These are phyloP conservation scores for Alopecurus myosuroides DNA, from an alignment of 176 grass and related monocot genomes.

Conservation along the genomic window DNA sequence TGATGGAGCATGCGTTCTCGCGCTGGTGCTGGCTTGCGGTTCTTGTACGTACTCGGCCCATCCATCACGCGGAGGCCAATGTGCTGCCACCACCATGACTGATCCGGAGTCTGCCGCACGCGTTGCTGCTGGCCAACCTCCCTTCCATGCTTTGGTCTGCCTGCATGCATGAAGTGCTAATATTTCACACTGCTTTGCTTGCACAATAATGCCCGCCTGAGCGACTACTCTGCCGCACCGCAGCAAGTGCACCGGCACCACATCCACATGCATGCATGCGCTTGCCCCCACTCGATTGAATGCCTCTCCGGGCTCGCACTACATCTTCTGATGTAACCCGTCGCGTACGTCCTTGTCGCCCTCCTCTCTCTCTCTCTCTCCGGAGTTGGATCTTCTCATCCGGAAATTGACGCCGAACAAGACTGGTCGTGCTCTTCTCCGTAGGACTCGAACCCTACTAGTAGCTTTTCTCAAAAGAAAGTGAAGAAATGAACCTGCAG, in stretches of 20 bases:
- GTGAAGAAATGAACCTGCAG: background rate
- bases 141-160: slow-evolving; percentile 30
- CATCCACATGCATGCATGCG: slow-evolving; percentile 24
- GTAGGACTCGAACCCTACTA: background rate
- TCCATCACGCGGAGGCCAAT: background rate
- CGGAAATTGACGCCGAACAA: background rate
- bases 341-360: slow-evolving; percentile 4
- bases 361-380: background rate
- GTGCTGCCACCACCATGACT: no score
- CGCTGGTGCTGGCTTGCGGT: slow-evolving; percentile 9
- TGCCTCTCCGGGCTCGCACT: slow-evolving; percentile 2
- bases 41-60: background rate
- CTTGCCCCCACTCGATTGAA: slow-evolving; percentile 41
- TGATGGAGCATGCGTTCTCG: slow-evolving; percentile 15
- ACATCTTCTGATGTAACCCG: slow-evolving; percentile 24
- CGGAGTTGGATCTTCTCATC: slow-evolving; percentile 5
- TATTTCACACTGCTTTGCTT: slow-evolving; percentile 25
- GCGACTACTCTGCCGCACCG: background rate
- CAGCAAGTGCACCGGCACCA: background rate
- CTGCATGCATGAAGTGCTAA: background rate
- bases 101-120: background rate
- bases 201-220: slow-evolving; percentile 42
- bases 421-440: slow-evolving; percentile 3
- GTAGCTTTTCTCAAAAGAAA: background rate
- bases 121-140: background rate